Evolutionary conservation across 306 rosid species (phyloP).

Genomic region (Medicago truncatula): DNA sequence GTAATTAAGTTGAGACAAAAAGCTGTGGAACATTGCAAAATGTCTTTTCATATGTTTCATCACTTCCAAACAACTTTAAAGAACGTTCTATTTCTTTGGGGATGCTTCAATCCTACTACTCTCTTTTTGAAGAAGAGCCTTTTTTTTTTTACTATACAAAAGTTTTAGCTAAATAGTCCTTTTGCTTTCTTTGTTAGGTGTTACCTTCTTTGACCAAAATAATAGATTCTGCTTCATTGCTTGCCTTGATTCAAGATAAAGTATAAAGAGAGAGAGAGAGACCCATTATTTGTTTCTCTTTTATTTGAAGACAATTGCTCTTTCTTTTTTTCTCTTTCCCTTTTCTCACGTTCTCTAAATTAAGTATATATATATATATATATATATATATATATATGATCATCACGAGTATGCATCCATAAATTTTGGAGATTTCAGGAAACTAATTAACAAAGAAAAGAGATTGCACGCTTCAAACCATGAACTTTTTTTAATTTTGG

Average conservation of each 20-base stretch:
- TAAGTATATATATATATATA: neutral
- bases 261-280: slow-evolving; percentile 53
- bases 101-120: slow-evolving; percentile 65
- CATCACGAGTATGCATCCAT: neutral
- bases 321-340: slow-evolving; percentile 41
- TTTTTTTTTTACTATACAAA: slow-evolving; percentile 35
- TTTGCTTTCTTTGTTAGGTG: slow-evolving; percentile 62
- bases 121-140: slow-evolving; percentile 31
- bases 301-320: slow-evolving; percentile 21
- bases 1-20: slow-evolving; percentile 30
- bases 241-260: slow-evolving; percentile 82
- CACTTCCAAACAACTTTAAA: slow-evolving; percentile 50
- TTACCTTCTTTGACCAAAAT: slow-evolving; percentile 68
- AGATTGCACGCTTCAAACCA: slow-evolving; percentile 26
- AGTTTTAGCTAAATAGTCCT: slow-evolving; percentile 23
- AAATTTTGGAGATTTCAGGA: neutral
- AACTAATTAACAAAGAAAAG: slow-evolving; percentile 5
- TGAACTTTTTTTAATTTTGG: neutral
- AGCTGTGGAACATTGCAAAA: slow-evolving; percentile 37
- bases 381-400: neutral
- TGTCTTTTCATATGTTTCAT: slow-evolving; percentile 43
- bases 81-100: slow-evolving; percentile 58
- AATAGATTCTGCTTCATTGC: slow-evolving; percentile 55
- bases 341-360: slow-evolving; percentile 25
- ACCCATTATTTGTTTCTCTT: slow-evolving; percentile 32